Percentiles rank a stretch among this genome's conserved stretches.
Evolutionary conservation across 768 basidiomycete species (phyloP).

Genomic region (Calocera cornea): DNA sequence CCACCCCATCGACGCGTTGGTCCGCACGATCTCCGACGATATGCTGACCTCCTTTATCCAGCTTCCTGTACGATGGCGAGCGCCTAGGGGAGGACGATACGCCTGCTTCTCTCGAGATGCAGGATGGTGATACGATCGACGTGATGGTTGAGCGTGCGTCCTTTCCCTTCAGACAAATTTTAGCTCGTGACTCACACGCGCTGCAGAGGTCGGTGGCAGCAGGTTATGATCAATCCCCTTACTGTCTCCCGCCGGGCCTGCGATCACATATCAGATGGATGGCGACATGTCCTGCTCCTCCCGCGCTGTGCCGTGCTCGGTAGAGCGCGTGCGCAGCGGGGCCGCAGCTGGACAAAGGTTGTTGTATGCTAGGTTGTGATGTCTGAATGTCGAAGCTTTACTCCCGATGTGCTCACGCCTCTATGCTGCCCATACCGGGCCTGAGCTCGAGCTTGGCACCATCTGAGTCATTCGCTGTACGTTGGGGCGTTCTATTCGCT

Average conservation of each 20-base stretch:
- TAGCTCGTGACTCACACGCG: neutral
- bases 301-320: neutral
- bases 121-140: constrained; percentile 78
- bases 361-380: neutral
- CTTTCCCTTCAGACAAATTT: neutral
- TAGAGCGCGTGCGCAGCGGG: neutral
- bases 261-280: neutral
- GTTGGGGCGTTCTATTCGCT: too few species aligned
- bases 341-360: neutral
- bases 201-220: constrained; percentile 18
- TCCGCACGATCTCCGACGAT: neutral
- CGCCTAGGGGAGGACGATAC: constrained; percentile 85
- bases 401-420: neutral
- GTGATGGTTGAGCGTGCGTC: constrained; percentile 84
- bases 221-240: neutral
- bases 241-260: neutral
- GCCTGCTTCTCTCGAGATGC: constrained; percentile 72
- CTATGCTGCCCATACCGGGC: neutral
- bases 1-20: neutral
- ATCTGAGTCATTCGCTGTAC: too few species aligned
- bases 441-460: too few species aligned
- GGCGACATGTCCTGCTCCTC: neutral
- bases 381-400: neutral
- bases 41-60: constrained; percentile 22
- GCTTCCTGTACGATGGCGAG: constrained; percentile 81